These are phyloP conservation scores for Saposhnikovia divaricata DNA, from an alignment of 129 eudicot species.

Conservation along the genomic window DNA sequence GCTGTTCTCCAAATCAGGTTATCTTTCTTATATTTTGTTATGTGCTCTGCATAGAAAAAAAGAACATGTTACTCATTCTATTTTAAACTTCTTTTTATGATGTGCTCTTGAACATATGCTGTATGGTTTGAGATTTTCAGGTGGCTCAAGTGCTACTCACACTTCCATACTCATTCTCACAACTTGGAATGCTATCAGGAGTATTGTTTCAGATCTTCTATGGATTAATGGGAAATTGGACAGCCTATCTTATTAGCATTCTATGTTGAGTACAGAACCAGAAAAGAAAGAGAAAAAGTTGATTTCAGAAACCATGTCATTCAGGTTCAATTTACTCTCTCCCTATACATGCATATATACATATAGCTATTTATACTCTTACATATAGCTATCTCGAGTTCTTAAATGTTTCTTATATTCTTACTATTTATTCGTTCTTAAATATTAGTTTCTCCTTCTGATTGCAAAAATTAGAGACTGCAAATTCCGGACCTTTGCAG, in stretches of 20 bases:
- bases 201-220: conserved; percentile 76
- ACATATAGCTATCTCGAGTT: too few species aligned
- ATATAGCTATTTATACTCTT: background rate
- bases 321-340: conserved; percentile 40
- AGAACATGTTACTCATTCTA: too few species aligned
- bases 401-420: too few species aligned
- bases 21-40: background rate
- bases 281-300: conserved; percentile 90
- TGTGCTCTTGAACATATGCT: background rate
- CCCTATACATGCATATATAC: too few species aligned
- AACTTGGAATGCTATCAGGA: conserved; percentile 91
- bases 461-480: too few species aligned
- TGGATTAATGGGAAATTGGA: conserved; percentile 94
- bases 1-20: conserved; percentile 96
- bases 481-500: too few species aligned
- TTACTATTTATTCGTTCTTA: too few species aligned
- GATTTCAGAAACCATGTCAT: conserved; percentile 96
- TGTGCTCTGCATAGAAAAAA: background rate
- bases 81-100: too few species aligned
- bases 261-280: conserved; percentile 54
- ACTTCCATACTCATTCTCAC: conserved; percentile 94
- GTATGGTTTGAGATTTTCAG: conserved; percentile 23
- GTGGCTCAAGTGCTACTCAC: conserved; percentile 98
- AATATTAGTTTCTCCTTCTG: too few species aligned
- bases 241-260: conserved; percentile 91